phyloP scores from a whole-genome alignment of 257 asterid genomes.

The Plantago elongata region DNA sequence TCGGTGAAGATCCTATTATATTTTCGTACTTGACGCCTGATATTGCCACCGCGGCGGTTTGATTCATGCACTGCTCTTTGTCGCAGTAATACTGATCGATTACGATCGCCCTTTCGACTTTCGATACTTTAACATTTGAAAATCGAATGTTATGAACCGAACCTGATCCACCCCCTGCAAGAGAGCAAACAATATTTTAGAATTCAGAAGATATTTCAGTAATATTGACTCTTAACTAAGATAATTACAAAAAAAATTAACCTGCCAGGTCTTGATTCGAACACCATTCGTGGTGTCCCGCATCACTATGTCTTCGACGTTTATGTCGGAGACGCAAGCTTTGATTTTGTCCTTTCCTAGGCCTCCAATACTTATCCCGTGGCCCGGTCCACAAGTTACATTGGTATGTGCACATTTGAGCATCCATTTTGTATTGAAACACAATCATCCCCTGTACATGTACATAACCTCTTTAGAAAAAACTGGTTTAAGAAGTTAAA shows the following conservation, averaged over 20 bases:
- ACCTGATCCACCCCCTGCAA: slow-evolving; percentile 95
- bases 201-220: neutral
- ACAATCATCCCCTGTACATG: slow-evolving; percentile 76
- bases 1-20: slow-evolving; percentile 81
- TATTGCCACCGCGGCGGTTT: slow-evolving; percentile 69
- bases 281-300: slow-evolving; percentile 31
- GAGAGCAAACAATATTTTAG: neutral
- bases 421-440: slow-evolving; percentile 87
- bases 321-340: slow-evolving; percentile 80
- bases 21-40: slow-evolving; percentile 70
- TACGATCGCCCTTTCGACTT: slow-evolving; percentile 77
- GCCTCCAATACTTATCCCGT: slow-evolving; percentile 90
- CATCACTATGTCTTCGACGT: slow-evolving; percentile 33
- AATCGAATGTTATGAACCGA: slow-evolving; percentile 66
- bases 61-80: slow-evolving; percentile 60
- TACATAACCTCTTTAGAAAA: neutral
- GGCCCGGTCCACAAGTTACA: slow-evolving; percentile 84
- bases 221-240: no score
- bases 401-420: slow-evolving; percentile 58
- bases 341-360: slow-evolving; percentile 69
- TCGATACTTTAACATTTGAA: slow-evolving; percentile 74
- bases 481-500: neutral
- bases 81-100: slow-evolving; percentile 94
- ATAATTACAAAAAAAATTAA: neutral
- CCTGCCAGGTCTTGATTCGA: slow-evolving; percentile 57